These are phyloP conservation scores for Salix purpurea DNA, from an alignment of 345 rosid genomes.

Conservation along the genomic window DNA sequence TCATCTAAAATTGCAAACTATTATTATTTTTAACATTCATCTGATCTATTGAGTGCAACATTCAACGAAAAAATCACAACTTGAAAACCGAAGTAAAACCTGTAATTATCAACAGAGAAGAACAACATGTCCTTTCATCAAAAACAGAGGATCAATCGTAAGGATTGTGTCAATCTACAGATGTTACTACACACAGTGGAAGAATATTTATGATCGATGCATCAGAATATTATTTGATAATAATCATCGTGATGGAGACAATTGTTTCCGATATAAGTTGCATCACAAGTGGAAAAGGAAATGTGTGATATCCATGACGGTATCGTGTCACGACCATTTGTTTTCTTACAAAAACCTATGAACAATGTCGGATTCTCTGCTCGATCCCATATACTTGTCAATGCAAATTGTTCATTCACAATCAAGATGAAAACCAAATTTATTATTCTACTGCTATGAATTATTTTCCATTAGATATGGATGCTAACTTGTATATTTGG, in stretches of 20 bases:
- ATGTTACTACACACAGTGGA: not conserved
- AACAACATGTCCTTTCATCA: too few relatives aligned
- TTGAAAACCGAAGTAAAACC: not conserved
- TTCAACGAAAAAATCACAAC: not conserved
- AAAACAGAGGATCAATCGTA: not conserved
- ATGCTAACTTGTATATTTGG: not conserved
- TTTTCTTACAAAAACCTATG: not conserved
- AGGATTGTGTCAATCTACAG: not conserved
- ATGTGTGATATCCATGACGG: not conserved
- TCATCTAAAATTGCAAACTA: too few relatives aligned
- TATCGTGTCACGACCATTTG: not conserved
- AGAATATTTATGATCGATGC: too few relatives aligned
- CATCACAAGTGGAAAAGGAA: not conserved
- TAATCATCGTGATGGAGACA: not conserved
- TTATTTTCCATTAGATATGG: not conserved
- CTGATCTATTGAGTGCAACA: too few relatives aligned
- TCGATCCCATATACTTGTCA: not conserved
- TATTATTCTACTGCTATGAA: not conserved
- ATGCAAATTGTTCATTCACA: not conserved
- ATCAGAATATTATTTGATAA: slow-evolving; percentile 12
- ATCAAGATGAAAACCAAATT: too few relatives aligned
- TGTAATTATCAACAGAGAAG: not conserved
- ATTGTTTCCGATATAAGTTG: not conserved
- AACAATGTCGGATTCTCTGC: not conserved
- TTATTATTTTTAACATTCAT: too few relatives aligned